A percentile compares a stretch with the other conserved stretches of the same genome.
Conservation (phyloP, 164 flowering plant species). For the Buxus sempervirens region DNA sequence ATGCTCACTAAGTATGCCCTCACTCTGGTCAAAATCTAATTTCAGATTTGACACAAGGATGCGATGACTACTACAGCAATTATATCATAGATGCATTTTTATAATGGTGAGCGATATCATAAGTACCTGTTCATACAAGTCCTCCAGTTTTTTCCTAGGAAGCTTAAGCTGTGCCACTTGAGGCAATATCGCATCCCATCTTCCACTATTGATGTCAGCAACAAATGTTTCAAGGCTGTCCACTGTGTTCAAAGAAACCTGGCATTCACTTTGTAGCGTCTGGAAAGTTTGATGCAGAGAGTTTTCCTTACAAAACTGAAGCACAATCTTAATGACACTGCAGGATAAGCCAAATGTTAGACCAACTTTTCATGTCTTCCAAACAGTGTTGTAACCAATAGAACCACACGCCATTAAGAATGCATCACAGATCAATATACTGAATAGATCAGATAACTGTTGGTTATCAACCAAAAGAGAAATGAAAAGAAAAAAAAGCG, state of each 20-base stretch:
- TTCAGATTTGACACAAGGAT: background rate
- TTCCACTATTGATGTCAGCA: constrained; percentile 88
- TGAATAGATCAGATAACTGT: background rate
- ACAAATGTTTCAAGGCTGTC: constrained; percentile 94
- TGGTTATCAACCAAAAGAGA: background rate
- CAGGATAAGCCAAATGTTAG: constrained; percentile 5
- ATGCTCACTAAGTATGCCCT: too few species aligned
- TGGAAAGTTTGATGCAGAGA: constrained; percentile 92
- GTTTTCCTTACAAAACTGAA: constrained; percentile 97
- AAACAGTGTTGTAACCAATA: background rate
- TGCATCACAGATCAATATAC: background rate
- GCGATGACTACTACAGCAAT: background rate
- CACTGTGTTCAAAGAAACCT: constrained; percentile 92
- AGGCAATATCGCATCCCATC: constrained; percentile 97
- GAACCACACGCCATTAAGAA: background rate
- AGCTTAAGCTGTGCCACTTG: constrained; percentile 96
- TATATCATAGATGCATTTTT: background rate
- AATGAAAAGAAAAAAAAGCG: background rate
- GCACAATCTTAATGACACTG: constrained; percentile 97
- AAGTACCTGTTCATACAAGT: constrained; percentile 92
- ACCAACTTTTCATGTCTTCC: background rate
- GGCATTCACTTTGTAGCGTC: constrained; percentile 90
- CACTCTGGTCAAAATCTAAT: too few species aligned
- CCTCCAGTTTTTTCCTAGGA: constrained; percentile 91
- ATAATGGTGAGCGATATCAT: background rate